Evolutionary conservation across 176 grass and related monocot species (phyloP).

Genomic region (Stipa capillata): DNA sequence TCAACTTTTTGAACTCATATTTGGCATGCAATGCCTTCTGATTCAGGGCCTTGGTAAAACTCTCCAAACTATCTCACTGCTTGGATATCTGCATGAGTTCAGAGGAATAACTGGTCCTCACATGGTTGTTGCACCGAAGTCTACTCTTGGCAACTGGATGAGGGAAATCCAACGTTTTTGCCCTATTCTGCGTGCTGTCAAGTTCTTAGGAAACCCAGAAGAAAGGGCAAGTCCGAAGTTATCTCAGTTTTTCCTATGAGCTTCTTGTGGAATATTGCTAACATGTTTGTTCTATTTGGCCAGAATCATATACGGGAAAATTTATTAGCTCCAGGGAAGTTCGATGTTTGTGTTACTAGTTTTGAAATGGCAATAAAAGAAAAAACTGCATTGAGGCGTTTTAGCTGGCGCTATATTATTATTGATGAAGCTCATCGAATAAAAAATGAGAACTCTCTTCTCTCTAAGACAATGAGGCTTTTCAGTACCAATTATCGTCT

Average conservation of each 20-base stretch:
- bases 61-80: constrained; percentile 92
- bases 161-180: constrained; percentile 96
- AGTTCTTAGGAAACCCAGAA: constrained; percentile 95
- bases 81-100: constrained; percentile 91
- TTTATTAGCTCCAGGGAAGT: constrained; percentile 67
- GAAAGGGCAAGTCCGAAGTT: constrained; percentile 43
- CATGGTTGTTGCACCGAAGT: constrained; percentile 99
- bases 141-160: constrained; percentile 98
- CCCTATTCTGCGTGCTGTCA: constrained; percentile 75
- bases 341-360: constrained; percentile 72
- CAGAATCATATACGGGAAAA: constrained; percentile 64
- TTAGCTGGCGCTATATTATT: constrained; percentile 81
- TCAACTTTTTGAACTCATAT: neutral
- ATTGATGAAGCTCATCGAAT: constrained; percentile 85
- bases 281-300: constrained; percentile 4
- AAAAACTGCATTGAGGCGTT: constrained; percentile 60
- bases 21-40: constrained; percentile 2
- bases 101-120: constrained; percentile 94
- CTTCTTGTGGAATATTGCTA: neutral
- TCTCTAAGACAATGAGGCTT: constrained; percentile 83
- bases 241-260: neutral
- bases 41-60: constrained; percentile 95
- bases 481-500: constrained; percentile 72
- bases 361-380: constrained; percentile 91
- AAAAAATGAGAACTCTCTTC: constrained; percentile 76